Conservation (phyloP, 2,329 filamentous ascomycete species). For the Aspergillus sp. region DNA sequence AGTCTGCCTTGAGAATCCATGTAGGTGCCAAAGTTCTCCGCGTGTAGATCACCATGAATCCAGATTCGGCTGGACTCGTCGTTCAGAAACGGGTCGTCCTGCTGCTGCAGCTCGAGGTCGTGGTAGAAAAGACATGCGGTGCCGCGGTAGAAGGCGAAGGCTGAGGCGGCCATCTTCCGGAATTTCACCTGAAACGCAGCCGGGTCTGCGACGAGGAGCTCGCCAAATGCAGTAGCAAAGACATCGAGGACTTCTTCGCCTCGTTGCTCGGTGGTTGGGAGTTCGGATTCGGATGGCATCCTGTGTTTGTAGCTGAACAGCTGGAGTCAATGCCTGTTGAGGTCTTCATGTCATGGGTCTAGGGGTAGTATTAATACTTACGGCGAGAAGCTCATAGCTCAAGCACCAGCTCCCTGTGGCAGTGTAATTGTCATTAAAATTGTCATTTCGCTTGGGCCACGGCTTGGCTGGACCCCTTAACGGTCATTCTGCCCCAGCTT, state of each 20-base stretch:
- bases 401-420: background rate
- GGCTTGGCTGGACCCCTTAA: background rate
- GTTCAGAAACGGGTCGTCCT: conserved; percentile 10
- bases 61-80: conserved; percentile 16
- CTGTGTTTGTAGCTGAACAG: background rate
- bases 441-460: background rate
- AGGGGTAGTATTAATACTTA: background rate
- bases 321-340: background rate
- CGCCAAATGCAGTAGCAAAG: conserved; percentile 17
- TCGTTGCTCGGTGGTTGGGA: conserved; percentile 8
- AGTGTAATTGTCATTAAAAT: background rate
- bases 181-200: conserved; percentile 15
- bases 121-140: conserved; percentile 19
- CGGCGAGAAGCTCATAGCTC: background rate
- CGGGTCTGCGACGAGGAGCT: conserved; percentile 11
- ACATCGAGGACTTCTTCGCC: conserved; percentile 19
- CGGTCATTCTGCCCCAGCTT: background rate
- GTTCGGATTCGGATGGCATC: background rate
- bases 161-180: conserved; percentile 22
- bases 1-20: conserved; percentile 21
- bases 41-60: conserved; percentile 22
- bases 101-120: conserved; percentile 12
- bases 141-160: conserved; percentile 22
- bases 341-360: background rate
- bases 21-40: conserved; percentile 22